Evolutionary conservation across 2,329 filamentous ascomycete species (phyloP).

Genomic region (Aulographum hederae): DNA sequence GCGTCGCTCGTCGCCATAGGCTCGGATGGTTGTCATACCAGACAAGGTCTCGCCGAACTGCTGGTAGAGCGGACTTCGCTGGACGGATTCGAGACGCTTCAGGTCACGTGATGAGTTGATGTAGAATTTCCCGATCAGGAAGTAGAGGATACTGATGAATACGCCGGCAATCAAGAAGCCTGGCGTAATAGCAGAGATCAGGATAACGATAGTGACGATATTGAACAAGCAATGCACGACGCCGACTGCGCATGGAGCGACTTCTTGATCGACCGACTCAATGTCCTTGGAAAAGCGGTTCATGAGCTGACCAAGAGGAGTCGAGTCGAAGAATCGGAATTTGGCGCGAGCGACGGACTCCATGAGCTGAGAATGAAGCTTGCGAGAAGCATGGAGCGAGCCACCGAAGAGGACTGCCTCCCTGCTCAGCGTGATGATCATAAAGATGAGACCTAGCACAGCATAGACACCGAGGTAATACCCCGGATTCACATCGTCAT

Average conservation of each 20-base stretch:
- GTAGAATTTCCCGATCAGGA: constrained; percentile 72
- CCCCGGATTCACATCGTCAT: constrained; percentile 51
- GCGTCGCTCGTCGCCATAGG: constrained; percentile 82
- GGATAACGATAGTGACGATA: constrained; percentile 65
- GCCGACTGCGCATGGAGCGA: constrained; percentile 76
- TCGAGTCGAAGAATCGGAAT: constrained; percentile 96
- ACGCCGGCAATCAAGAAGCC: constrained; percentile 73
- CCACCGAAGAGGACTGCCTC: constrained; percentile 87
- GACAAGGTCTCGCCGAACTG: constrained; percentile 93
- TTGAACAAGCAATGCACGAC: constrained; percentile 47
- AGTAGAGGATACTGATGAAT: constrained; percentile 72
- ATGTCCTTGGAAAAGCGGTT: constrained; percentile 98
- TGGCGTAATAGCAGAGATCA: constrained; percentile 81
- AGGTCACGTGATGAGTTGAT: constrained; percentile 84
- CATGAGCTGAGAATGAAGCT: constrained; percentile 65
- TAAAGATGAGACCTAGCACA: constrained; percentile 56
- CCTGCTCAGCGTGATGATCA: constrained; percentile 62
- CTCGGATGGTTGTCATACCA: constrained; percentile 90
- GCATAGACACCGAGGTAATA: constrained; percentile 82
- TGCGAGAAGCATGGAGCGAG: constrained; percentile 71
- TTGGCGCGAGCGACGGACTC: constrained; percentile 67
- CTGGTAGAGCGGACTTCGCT: constrained; percentile 88
- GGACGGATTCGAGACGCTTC: constrained; percentile 85
- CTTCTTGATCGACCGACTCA: constrained; percentile 86
- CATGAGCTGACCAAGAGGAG: constrained; percentile 88